These are phyloP conservation scores for Fimicolochytrium jonesii DNA, from an alignment of 192 early-diverging fungal species.

Conservation along the genomic window DNA sequence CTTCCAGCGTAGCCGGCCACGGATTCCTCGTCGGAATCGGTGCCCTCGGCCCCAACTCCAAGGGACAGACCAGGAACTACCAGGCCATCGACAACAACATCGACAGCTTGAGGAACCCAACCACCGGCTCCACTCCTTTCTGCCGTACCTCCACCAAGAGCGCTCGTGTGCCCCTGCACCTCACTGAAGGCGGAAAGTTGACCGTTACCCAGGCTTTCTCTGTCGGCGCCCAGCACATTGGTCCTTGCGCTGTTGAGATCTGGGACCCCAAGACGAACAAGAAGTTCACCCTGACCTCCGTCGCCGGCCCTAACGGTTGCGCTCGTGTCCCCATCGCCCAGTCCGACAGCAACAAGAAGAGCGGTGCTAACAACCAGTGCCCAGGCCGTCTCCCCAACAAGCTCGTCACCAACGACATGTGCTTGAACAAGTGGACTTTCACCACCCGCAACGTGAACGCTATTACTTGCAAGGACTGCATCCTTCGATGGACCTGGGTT, in stretches of 20 bases:
- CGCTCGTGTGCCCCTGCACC: conserved; percentile 6
- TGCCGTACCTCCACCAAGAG: conserved; percentile 19
- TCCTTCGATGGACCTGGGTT: conserved; percentile 34
- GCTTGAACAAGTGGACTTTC: conserved; percentile 38
- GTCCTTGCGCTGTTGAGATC: conserved; percentile 34
- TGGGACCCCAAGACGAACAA: conserved; percentile 18
- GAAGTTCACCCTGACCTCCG: conserved; percentile 5
- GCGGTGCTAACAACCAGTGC: conserved; percentile 18
- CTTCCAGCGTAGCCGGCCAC: conserved; percentile 24
- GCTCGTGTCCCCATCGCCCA: conserved; percentile 22
- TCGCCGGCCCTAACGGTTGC: conserved; percentile 19
- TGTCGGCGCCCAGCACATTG: conserved; percentile 34
- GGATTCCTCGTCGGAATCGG: conserved; percentile 27
- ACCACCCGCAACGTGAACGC: conserved; percentile 27
- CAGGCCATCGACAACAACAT: conserved; percentile 21
- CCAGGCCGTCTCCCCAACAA: conserved; percentile 15
- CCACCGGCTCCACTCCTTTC: neutral
- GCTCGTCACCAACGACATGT: conserved; percentile 39
- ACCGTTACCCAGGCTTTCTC: conserved; percentile 32
- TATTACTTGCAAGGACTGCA: conserved; percentile 34
- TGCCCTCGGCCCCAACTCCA: neutral
- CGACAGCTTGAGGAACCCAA: conserved; percentile 19
- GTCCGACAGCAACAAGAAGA: conserved; percentile 17
- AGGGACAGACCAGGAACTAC: conserved; percentile 20
- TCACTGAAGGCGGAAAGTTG: conserved; percentile 20